Conservation (phyloP, 176 grass and related monocot genomes). For the Carex myosuroides region DNA sequence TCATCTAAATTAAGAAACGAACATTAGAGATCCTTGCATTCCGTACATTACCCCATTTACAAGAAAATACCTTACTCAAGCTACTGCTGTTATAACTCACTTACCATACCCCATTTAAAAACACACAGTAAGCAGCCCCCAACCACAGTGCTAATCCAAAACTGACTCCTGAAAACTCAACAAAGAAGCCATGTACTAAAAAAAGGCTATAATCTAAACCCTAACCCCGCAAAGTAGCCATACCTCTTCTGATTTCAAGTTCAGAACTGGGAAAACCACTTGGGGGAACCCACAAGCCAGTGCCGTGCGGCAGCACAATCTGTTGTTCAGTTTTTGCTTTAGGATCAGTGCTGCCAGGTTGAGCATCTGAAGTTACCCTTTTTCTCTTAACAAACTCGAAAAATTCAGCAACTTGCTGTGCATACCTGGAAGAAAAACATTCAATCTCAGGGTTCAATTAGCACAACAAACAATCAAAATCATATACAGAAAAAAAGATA, state of each 20-base stretch:
- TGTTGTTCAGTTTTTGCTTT: constrained; percentile 32
- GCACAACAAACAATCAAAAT: constrained; percentile 7
- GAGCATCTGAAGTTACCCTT: constrained; percentile 47
- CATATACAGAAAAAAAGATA: not conserved
- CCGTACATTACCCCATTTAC: not conserved
- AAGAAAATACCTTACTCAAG: not conserved
- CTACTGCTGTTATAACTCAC: not conserved
- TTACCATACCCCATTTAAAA: not conserved
- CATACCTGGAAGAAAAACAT: constrained; percentile 56
- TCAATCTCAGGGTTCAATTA: not conserved
- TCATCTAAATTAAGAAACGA: not conserved
- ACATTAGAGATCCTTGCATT: not conserved
- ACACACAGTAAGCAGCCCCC: not conserved
- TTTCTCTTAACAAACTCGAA: constrained; percentile 98
- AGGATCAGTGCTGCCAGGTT: constrained; percentile 10
- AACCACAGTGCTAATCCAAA: not conserved
- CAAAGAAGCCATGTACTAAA: not conserved
- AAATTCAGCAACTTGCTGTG: constrained; percentile 86
- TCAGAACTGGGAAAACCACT: constrained; percentile 36
- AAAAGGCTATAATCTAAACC: constrained; percentile 3
- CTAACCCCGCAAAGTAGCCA: constrained; percentile 68
- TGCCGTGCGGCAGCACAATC: constrained; percentile 45
- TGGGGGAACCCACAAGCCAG: constrained; percentile 57
- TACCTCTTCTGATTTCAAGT: constrained; percentile 54
- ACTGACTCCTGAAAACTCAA: not conserved